Base-by-base conservation (phyloP, 345 rosid genomes). In the Melastoma malabathricum region DNA sequence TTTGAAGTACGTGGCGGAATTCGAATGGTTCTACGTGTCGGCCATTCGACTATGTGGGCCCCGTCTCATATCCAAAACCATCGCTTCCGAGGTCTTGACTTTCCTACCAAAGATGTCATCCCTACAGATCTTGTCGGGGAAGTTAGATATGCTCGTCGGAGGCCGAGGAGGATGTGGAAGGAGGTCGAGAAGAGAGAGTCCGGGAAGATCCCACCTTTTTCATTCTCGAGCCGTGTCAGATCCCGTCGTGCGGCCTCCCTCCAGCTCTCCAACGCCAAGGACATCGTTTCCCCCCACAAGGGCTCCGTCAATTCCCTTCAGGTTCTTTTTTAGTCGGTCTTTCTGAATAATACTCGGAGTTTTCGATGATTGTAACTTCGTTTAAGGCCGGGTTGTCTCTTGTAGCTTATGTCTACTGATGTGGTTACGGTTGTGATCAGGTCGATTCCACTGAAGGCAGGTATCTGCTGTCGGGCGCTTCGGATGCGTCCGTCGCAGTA, bases 401-500 rank as follows among this genome's bases (percentile, higher is more conserved):
- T 45, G 18, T 51, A 15, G 46, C 14, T 17, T n/a, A 1, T 16
- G 16, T 56, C 12, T 22, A 19, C 17, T 20, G 41, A 34, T 34
- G 25, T 34, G 41, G 41, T 34, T 9, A 9, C 61, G 68, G 46
- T 49, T 61, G 59, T 50, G 55, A 66, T 66, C 86, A 90, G 98
- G 89, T 84, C 69, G 98, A 90, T 79, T 75, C 80, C 77, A 82
- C 87, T 19, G 96, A 90, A 66, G 87, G 89, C 47, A 69, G 96
- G 29, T 87, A 84, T 63, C 57, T 92, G 68, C 64, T 92, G 58
- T 80, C 98, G 1, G 86, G 76, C 55, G 83, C 96, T 46, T 75
- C 96, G 10, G 96, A 92, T 78, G 87, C 81, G 31, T 92, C 98
- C 1, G 78, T 77, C 53, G 85, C 95, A 22, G 81, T 84, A 34